A percentile compares a stretch with the other conserved stretches of the same genome.
These are phyloP conservation scores for Mycena citricolor DNA, from an alignment of 1,284 basidiomycete genomes.

Conservation along the genomic window DNA sequence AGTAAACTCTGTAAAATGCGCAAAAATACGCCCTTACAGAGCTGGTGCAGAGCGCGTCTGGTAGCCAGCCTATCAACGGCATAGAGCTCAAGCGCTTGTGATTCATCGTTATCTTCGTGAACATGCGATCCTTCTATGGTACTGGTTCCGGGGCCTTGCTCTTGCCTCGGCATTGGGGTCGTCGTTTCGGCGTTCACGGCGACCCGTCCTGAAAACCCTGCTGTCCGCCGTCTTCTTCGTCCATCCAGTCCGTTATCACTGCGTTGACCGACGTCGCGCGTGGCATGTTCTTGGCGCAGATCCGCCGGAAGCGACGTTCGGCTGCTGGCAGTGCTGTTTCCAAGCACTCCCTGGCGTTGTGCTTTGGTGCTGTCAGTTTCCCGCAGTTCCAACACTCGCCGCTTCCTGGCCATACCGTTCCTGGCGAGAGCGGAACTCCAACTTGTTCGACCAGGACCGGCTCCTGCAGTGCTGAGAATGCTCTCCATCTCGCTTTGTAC, in stretches of 20 bases:
- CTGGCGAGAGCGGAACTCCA: constrained; percentile 11
- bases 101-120: not conserved
- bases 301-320: not conserved
- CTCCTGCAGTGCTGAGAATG: too few species aligned
- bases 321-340: not conserved
- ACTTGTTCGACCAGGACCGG: not conserved
- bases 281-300: constrained; percentile 3
- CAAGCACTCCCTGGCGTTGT: not conserved
- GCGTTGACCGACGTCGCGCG: not conserved
- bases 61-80: too few species aligned
- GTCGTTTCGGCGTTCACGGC: not conserved
- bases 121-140: constrained; percentile 3
- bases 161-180: constrained; percentile 2
- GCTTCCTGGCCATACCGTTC: not conserved
- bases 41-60: too few species aligned
- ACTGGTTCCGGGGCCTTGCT: constrained; percentile 2
- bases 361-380: not conserved
- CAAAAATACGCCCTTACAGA: too few species aligned
- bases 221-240: not conserved
- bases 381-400: constrained; percentile 12
- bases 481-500: too few species aligned
- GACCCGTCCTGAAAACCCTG: constrained; percentile 11
- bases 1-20: too few species aligned
- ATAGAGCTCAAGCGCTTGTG: constrained; percentile 14
- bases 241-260: not conserved